phyloP scores from a whole-genome alignment of 495 filamentous ascomycete genomes.

The Achaetomiella virescens region DNA sequence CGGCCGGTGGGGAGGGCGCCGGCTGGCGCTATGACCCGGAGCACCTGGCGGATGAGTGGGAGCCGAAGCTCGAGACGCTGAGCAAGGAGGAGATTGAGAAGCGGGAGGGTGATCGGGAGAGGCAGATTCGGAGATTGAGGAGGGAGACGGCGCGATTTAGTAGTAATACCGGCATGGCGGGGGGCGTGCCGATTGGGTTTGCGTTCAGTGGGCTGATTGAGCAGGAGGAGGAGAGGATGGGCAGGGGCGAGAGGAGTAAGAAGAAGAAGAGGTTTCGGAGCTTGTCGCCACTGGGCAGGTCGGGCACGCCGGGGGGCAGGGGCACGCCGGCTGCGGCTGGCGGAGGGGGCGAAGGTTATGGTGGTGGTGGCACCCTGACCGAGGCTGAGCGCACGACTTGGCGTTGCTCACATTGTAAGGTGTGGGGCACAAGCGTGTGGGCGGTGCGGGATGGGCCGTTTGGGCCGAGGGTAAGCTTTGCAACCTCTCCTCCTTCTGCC shows the following conservation, averaged over 20 bases:
- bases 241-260: constrained; percentile 81
- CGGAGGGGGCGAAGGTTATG: constrained; percentile 52
- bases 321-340: constrained; percentile 69
- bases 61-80: constrained; percentile 82
- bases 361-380: constrained; percentile 58
- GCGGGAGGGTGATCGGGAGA: constrained; percentile 87
- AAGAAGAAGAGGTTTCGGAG: constrained; percentile 91
- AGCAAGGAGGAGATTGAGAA: constrained; percentile 98
- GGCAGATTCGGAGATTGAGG: constrained; percentile 78
- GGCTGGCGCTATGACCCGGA: constrained; percentile 95
- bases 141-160: constrained; percentile 91
- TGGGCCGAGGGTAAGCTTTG: constrained; percentile 66
- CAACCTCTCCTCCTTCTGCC: neutral
- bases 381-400: constrained; percentile 80
- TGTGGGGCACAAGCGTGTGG: constrained; percentile 90
- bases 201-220: constrained; percentile 55
- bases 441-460: constrained; percentile 85
- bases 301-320: constrained; percentile 61
- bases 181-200: constrained; percentile 53
- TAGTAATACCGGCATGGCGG: constrained; percentile 69
- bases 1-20: constrained; percentile 53
- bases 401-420: constrained; percentile 84
- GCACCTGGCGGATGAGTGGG: constrained; percentile 85
- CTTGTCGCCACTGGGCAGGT: constrained; percentile 64
- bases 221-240: constrained; percentile 59